phyloP scores from a whole-genome alignment of 257 asterid species.

The Penstemon barbatus region DNA sequence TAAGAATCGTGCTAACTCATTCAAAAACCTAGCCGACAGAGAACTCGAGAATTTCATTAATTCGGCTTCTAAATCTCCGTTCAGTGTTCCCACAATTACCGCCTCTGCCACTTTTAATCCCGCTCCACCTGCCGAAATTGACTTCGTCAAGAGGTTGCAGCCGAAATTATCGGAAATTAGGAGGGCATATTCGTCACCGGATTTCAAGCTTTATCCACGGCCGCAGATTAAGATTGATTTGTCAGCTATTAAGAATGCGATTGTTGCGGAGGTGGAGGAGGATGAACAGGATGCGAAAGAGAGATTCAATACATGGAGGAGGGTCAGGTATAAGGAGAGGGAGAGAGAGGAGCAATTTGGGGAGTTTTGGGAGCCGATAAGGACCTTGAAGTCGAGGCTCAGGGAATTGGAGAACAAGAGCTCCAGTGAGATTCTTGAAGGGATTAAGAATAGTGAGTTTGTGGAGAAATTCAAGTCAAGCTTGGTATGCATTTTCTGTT shows the following conservation, averaged over 20 bases:
- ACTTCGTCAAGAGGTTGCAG: constrained; percentile 75
- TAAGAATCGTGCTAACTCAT: constrained; percentile 78
- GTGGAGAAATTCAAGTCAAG: constrained; percentile 87
- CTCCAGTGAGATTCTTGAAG: constrained; percentile 75
- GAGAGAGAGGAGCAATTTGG: constrained; percentile 66
- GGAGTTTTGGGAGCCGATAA: constrained; percentile 81
- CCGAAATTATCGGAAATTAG: constrained; percentile 80
- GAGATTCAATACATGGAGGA: constrained; percentile 54
- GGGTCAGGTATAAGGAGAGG: constrained; percentile 53
- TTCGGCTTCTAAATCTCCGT: constrained; percentile 80
- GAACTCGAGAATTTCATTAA: constrained; percentile 86
- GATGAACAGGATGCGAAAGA: constrained; percentile 48
- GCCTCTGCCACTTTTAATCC: constrained; percentile 59
- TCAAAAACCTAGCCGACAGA: constrained; percentile 71
- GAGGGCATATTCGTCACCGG: constrained; percentile 85
- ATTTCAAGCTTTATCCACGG: constrained; percentile 65
- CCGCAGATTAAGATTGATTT: constrained; percentile 67
- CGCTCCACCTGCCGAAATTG: constrained; percentile 72
- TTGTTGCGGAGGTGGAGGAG: constrained; percentile 74
- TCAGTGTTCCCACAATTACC: constrained; percentile 67
- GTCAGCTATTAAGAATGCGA: constrained; percentile 75
- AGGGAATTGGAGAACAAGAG: constrained; percentile 80
- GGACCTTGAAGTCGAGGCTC: constrained; percentile 66
- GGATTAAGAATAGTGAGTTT: constrained; percentile 87
- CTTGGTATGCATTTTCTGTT: constrained; percentile 56